phyloP scores from a whole-genome alignment of 805 yeast genomes.

The Myxozyma monticola region DNA sequence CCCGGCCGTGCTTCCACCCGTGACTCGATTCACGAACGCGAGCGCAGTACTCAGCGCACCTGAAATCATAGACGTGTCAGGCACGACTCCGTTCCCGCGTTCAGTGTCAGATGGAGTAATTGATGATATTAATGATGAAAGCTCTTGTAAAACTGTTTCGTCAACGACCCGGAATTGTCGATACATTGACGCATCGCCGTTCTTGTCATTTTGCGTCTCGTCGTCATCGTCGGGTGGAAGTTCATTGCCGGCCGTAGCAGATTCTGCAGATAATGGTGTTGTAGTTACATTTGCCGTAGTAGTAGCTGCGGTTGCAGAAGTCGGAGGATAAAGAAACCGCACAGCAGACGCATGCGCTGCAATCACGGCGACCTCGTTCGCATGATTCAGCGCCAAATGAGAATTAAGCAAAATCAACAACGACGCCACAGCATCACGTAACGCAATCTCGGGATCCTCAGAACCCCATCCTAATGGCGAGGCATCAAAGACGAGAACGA shows the following conservation, averaged over 20 bases:
- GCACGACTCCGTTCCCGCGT: constrained; percentile 9
- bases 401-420: constrained; percentile 79
- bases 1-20: neutral
- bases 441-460: constrained; percentile 33
- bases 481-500: constrained; percentile 75
- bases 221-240: neutral
- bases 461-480: constrained; percentile 69
- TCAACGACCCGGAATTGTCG: constrained; percentile 80
- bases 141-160: constrained; percentile 62
- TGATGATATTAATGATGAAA: constrained; percentile 50
- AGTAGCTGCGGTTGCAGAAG: neutral
- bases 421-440: constrained; percentile 62
- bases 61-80: constrained; percentile 52
- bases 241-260: neutral
- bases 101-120: constrained; percentile 36
- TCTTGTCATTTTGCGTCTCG: constrained; percentile 28
- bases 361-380: constrained; percentile 79
- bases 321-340: constrained; percentile 63
- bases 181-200: constrained; percentile 62
- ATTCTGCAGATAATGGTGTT: neutral
- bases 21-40: constrained; percentile 62
- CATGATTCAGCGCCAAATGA: constrained; percentile 79
- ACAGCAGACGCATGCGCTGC: constrained; percentile 74
- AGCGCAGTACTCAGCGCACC: constrained; percentile 84
- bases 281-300: neutral